phyloP scores from a whole-genome alignment of 176 grass and related monocot genomes.

The Otatea glauca region DNA sequence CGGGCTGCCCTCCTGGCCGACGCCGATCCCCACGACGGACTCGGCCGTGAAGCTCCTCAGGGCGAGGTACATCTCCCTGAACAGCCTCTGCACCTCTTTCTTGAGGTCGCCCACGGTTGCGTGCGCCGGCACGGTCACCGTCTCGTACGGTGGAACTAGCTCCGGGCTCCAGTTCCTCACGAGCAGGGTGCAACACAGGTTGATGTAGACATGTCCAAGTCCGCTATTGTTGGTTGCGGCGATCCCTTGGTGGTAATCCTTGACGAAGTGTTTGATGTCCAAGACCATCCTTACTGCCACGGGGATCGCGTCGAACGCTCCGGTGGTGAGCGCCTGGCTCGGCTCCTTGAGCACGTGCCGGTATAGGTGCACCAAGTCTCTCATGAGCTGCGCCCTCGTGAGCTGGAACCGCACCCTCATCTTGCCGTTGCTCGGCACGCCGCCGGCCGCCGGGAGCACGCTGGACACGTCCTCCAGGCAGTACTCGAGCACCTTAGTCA shows the following conservation, averaged over 20 bases:
- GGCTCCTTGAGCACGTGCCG: conserved; percentile 61
- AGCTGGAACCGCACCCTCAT: conserved; percentile 75
- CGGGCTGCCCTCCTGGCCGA: conserved; percentile 41
- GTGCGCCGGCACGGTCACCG: conserved; percentile 56
- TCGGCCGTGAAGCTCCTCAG: conserved; percentile 71
- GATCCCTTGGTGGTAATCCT: conserved; percentile 60
- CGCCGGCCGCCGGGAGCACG: conserved; percentile 52
- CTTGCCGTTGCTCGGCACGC: conserved; percentile 47
- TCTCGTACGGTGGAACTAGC: conserved; percentile 57
- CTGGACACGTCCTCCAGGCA: conserved; percentile 87
- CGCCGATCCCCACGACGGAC: conserved; percentile 42
- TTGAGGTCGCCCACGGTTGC: conserved; percentile 87
- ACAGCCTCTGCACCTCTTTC: conserved; percentile 65
- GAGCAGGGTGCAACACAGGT: conserved; percentile 62
- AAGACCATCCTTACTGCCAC: conserved; percentile 62
- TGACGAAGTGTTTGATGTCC: conserved; percentile 84
- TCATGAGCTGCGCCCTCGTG: conserved; percentile 68
- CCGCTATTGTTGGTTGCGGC: conserved; percentile 18
- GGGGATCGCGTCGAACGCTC: conserved; percentile 57
- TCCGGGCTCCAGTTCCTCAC: conserved; percentile 50
- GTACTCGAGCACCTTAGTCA: conserved; percentile 93
- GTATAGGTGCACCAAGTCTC: conserved; percentile 66
- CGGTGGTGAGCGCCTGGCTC: conserved; percentile 43
- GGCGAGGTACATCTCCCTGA: conserved; percentile 73
- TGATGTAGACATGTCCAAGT: conserved; percentile 49